Evolutionary conservation across 257 asterid species (phyloP).

Genomic region (Parsonsia alboflavescens): DNA sequence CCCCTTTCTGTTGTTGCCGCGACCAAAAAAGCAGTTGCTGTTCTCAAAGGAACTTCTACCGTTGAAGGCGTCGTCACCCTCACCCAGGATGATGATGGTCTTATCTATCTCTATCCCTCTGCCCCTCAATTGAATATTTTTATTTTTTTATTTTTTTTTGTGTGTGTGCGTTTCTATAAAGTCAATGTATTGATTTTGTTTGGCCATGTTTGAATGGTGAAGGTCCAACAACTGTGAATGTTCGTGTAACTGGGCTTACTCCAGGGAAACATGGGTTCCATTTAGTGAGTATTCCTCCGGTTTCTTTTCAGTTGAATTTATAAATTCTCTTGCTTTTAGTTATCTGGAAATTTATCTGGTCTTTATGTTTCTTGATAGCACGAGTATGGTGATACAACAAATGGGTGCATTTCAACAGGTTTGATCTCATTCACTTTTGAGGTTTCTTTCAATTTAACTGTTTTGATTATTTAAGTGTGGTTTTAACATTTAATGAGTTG

Average conservation of each 20-base stretch:
- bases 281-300: constrained; percentile 45
- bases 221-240: constrained; percentile 90
- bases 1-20: constrained; percentile 63
- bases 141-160: neutral
- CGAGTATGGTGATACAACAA: constrained; percentile 95
- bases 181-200: constrained; percentile 8
- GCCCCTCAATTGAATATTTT: neutral
- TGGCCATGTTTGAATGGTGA: constrained; percentile 18
- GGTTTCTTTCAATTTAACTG: neutral
- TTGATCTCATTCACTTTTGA: constrained; percentile 18
- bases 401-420: constrained; percentile 99
- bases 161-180: neutral
- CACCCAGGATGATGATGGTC: constrained; percentile 71
- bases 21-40: constrained; percentile 81
- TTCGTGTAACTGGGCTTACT: constrained; percentile 76
- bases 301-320: neutral
- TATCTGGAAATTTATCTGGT: constrained; percentile 5
- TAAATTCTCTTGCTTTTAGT: neutral
- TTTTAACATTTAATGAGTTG: constrained; percentile 3
- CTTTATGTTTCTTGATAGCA: constrained; percentile 45
- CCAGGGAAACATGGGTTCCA: constrained; percentile 97
- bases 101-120: constrained; percentile 8
- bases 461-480: neutral
- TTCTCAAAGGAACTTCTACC: constrained; percentile 74
- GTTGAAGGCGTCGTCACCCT: constrained; percentile 94